Evolutionary conservation across 179 eudicot species (phyloP).

Genomic region (Heliamphora pulchella): DNA sequence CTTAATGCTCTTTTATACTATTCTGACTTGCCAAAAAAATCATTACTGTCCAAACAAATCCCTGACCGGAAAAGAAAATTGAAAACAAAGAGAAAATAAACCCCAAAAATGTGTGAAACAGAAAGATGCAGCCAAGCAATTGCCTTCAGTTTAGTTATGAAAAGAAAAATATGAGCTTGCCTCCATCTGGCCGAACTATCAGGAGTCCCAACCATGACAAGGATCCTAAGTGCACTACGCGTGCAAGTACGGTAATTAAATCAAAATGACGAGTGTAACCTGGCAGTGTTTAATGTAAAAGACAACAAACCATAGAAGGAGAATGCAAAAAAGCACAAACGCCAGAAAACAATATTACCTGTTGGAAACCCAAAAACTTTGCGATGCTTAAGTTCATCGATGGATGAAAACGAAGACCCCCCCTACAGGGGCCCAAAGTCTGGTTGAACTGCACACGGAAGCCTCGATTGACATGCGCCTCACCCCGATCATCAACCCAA

Average conservation of each 20-base stretch:
- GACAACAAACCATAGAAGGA: not conserved
- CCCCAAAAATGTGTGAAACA: not conserved
- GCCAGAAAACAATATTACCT: conserved; percentile 43
- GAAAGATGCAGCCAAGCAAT: not conserved
- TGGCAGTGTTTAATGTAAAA: not conserved
- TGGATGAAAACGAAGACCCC: conserved; percentile 96
- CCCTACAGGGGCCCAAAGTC: conserved; percentile 96
- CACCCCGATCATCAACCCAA: conserved; percentile 97
- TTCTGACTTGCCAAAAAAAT: too few relatives aligned
- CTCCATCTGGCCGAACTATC: not conserved
- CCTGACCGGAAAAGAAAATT: not conserved
- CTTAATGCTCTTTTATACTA: too few relatives aligned
- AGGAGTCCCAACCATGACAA: not conserved
- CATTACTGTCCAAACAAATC: not conserved
- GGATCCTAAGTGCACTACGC: not conserved
- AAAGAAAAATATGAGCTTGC: not conserved
- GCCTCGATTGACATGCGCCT: conserved; percentile 91
- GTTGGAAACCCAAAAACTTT: conserved; percentile 92
- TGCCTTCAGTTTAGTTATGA: not conserved
- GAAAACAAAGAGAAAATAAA: not conserved
- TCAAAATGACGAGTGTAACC: not conserved
- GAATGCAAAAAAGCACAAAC: not conserved
- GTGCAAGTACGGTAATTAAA: not conserved
- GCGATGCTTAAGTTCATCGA: conserved; percentile 90
- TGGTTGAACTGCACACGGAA: conserved; percentile 93